Base-by-base conservation (phyloP, 2,329 filamentous ascomycete genomes). In the Clonostachys solani region DNA sequence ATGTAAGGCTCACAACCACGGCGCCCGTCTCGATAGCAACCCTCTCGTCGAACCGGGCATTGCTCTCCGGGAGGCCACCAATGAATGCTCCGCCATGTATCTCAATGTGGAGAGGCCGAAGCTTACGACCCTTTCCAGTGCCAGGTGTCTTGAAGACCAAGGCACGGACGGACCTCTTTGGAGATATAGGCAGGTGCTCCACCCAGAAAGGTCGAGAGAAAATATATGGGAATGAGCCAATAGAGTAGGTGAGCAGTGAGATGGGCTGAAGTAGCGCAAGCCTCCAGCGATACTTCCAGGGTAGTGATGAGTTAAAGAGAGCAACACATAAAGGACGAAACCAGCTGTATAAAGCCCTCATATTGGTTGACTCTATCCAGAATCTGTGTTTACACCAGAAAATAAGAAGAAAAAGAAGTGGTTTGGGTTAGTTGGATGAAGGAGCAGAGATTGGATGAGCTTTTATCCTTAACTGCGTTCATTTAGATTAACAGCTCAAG, bases 1-100 rank as follows among this genome's bases (percentile, higher is more conserved):
- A 79, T 16, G 75, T 73, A 5, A 78, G 65, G 48, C 73, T 73
- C 8, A 78, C 61, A 15, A 72, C 71, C 0, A 75, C 64, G 3
- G 71, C 70, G 1, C 67, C 72, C 0, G 71, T 73, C 36, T 62
- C 54, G 15, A 57, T 50, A 2, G 65, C 65, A 2, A 74, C 49
- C 5, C 56, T 49, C 3, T 58, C 48, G 47, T 67, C 65, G 46
- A 69, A 70, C 0, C 50, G 45, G 2, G 61, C 63, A 19, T 64
- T 56, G 6, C 62, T 56, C 44, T 75, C 73, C 2, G 71, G 61
- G 3, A 72, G 49, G 17, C 68, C 73, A 23, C 67, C 69, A 12
- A 75, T 54, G 54, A 73, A 74, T n/a, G 53, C 70, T 4, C 72
- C 71, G 19, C 65, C 62, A 48, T 76, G 72, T 33, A 72, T 62